These are phyloP conservation scores for Waltergamsia citrina DNA, from an alignment of 2,329 filamentous ascomycete genomes.

Conservation along the genomic window DNA sequence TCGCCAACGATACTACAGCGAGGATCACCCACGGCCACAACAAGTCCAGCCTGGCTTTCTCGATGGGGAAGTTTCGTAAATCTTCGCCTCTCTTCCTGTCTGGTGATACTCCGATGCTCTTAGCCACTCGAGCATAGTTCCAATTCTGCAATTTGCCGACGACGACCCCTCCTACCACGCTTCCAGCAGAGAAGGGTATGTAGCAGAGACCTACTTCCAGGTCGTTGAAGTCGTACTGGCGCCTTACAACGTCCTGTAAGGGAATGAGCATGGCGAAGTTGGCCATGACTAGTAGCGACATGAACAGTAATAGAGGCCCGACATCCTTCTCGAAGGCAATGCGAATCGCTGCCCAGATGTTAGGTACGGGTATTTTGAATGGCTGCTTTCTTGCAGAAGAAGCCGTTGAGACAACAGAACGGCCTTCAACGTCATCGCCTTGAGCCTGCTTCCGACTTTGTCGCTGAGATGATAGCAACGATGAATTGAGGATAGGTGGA, in stretches of 20 bases:
- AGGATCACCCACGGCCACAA: constrained; percentile 29
- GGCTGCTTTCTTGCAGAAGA: not conserved
- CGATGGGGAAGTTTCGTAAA: constrained; percentile 23
- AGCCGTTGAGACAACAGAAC: not conserved
- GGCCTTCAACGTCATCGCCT: not conserved
- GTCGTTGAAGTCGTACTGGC: constrained; percentile 20
- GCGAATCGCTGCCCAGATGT: constrained; percentile 18
- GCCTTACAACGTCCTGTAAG: constrained; percentile 20
- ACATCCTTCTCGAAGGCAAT: constrained; percentile 21
- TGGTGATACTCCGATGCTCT: constrained; percentile 34
- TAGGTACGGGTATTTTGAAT: constrained; percentile 14
- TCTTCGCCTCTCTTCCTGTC: constrained; percentile 31
- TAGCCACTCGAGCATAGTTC: constrained; percentile 48
- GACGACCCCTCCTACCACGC: constrained; percentile 21
- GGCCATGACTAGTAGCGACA: constrained; percentile 23
- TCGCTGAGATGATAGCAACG: not conserved
- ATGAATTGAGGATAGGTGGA: constrained; percentile 14
- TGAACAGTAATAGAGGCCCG: constrained; percentile 20
- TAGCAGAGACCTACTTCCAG: constrained; percentile 32
- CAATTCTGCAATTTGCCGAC: constrained; percentile 47
- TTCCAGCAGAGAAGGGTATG: constrained; percentile 26
- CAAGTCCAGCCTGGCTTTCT: constrained; percentile 25
- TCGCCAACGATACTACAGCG: constrained; percentile 27
- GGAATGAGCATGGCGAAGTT: constrained; percentile 21
- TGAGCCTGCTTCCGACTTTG: constrained; percentile 1